Conservation (phyloP, 306 rosid genomes). For the Cicer chorassanicum region DNA sequence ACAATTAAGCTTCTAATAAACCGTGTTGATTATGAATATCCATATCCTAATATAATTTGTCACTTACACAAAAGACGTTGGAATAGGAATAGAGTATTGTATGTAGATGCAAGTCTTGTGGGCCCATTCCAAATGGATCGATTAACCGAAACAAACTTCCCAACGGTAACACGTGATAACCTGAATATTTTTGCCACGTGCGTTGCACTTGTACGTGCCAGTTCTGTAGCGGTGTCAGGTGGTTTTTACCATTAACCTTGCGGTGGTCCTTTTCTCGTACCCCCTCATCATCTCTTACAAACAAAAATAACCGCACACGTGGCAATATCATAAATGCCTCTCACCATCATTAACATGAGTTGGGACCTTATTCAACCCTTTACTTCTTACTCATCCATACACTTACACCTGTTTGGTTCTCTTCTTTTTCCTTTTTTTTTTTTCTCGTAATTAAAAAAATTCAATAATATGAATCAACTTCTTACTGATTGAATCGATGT, state of each 20-base stretch:
- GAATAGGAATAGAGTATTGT: too few relatives aligned
- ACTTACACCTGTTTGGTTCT: slow-evolving; percentile 22
- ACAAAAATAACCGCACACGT: background rate
- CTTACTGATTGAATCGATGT: too few relatives aligned
- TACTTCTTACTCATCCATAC: background rate
- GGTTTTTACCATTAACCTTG: too few relatives aligned
- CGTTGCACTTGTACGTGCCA: background rate
- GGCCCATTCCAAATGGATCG: background rate
- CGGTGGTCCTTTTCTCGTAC: background rate
- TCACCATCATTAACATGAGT: background rate
- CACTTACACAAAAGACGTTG: too few relatives aligned
- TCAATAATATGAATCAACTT: too few relatives aligned
- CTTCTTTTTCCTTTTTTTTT: background rate
- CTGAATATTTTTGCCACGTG: background rate
- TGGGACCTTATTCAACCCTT: slow-evolving; percentile 4
- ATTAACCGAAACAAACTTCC: background rate
- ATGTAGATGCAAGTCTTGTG: too few relatives aligned
- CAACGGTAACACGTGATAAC: background rate
- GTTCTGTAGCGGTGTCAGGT: background rate
- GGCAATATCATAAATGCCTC: background rate
- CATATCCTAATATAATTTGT: too few relatives aligned
- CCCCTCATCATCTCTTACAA: background rate
- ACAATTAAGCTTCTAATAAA: too few relatives aligned
- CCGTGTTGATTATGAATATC: too few relatives aligned
- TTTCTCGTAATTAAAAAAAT: too few relatives aligned